Percentiles rank a stretch among this genome's conserved stretches.
Evolutionary conservation across 2,329 filamentous ascomycete genomes (phyloP).

Genomic region (Sordariomycetes sp.): DNA sequence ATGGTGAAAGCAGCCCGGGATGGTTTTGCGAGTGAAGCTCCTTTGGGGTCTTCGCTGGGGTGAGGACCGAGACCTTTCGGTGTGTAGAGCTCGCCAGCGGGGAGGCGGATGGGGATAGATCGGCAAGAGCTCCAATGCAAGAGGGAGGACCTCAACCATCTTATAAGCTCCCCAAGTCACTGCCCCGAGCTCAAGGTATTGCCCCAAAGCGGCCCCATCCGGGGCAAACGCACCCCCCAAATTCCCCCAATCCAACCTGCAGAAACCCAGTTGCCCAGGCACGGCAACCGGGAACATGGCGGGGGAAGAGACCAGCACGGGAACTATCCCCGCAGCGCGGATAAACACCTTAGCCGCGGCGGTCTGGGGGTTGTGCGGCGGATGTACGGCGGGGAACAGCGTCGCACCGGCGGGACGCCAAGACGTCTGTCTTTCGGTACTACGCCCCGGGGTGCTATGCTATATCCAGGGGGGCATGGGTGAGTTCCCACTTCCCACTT

Average conservation of each 20-base stretch:
- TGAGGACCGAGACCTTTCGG: neutral
- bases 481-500: too few species aligned
- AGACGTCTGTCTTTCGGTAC: neutral
- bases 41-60: neutral
- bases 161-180: neutral
- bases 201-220: neutral
- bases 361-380: neutral
- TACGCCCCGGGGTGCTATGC: neutral
- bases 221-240: neutral
- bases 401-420: slow-evolving; percentile 3
- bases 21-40: neutral
- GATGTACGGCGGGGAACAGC: neutral
- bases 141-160: neutral
- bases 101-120: too few species aligned
- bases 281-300: neutral
- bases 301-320: neutral
- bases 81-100: too few species aligned
- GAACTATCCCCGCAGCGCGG: slow-evolving; percentile 2
- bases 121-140: too few species aligned
- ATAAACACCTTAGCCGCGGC: neutral
- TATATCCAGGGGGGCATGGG: too few species aligned
- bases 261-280: neutral
- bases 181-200: neutral
- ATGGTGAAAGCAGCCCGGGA: neutral
- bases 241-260: neutral